Evolutionary conservation across 257 asterid genomes (phyloP), one percentile per base, ranked within the genome.

Genomic region (Ilex asprella): DNA sequence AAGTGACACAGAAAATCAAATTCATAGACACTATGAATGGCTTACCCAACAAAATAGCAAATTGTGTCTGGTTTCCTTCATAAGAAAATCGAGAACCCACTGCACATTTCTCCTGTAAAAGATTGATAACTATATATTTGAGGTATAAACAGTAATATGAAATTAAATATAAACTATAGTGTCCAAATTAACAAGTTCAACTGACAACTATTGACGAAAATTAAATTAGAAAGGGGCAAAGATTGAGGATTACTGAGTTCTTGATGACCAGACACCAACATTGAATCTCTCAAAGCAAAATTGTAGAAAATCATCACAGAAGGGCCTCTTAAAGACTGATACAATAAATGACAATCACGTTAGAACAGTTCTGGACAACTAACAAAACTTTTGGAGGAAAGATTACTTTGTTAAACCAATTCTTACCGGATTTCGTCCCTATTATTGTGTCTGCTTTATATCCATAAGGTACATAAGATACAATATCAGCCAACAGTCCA

Each of bases 231-330:
- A 82, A 75, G 9, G 67, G 70, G 10, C 30, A 62, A 27, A 57
- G 41, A 55, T 41, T 52, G 79, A 76, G 59, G 70, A 75, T 72
- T 85, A 91, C 97, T 75, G 82, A 61, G 81, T 77, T 79, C 91
- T 86, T 63, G 96, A 91, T 46, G 96, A 67, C 98, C 96, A 91
- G 50, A 91, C 66, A 30, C 94, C 96, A 39, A 91, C 95, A 66
- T 68, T 71, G 76, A 88, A 91, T 75, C 67, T 80, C 78, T 82
- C 84, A 56, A 91, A 82, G 75, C 95, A 91, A 73, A 91, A 91
- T 68, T 80, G 73, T 79, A 91, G 75, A 79, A 88, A 91, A 71
- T 84, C 94, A 43, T 86, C 85, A 74, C 84, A 86, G 62, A 81
- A 77, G 9, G 98, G 95, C 76, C 98, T 88, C 83, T 75, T 88